Base-by-base conservation (phyloP, 306 rosid species). In the Amphicarpaea edgeworthii region DNA sequence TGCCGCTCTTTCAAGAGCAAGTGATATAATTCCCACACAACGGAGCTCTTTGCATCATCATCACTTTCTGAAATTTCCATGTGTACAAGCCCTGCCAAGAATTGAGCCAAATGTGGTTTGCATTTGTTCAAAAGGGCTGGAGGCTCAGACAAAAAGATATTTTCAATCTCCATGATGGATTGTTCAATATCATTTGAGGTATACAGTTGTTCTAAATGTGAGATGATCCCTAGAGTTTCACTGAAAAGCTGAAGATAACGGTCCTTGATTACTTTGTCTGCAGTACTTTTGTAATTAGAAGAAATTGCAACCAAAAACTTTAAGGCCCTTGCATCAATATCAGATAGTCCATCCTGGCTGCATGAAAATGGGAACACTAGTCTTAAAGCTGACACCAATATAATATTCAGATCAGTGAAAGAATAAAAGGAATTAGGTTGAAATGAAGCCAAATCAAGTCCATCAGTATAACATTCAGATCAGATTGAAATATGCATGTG, bases 81-180 rank as follows among this genome's bases (percentile, higher is more conserved):
- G 79, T 90, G 88, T 42, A 87, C 54, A 2, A 95, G 88, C 30
- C 91, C 96, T 12, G 88, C 82, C 79, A 92, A 65, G 85, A 95
- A 95, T 66, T 74, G 91, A 78, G 96, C 91, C 79, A 95, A 86
- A 59, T 82, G 59, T n/a, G 98, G 88, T 85, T 90, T 95, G 85
- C 97, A 95, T 84, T 86, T 80, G 81, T 79, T 76, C 83, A 87
- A 53, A 51, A 41, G 72, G 72, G 79, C 89, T 8, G 82, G 81
- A 32, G 91, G 83, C 71, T 87, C 91, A 9, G 88, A 87, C 84
- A 90, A 81, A 72, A 95, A 90, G 60, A 92, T 85, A 64, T 80
- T 89, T 83, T 87, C 79, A 58, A 92, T 90, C 86, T 84, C 84
- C 76, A 54, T 30, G 73, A 92, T 84, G 76, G 88, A 90, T 73